Base-by-base conservation (phyloP, 148 eudicot species). In the Cornus kousa region DNA sequence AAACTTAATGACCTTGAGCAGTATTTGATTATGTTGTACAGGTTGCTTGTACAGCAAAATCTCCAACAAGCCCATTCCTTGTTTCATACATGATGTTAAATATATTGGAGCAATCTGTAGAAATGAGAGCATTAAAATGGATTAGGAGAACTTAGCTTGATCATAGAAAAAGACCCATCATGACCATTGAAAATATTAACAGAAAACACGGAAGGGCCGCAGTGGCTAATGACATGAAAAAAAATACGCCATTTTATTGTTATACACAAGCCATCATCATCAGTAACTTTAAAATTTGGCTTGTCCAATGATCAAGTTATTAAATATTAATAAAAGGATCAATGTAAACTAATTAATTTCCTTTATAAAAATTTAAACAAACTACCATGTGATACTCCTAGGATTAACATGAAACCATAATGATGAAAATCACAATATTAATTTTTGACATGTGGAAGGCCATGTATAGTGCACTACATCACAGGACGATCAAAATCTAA, bases 71-170 rank as follows among this genome's bases (percentile, higher is more conserved):
- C 90, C 92, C 83, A 92, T 80, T 79, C 99, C 99, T 68, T 92
- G 93, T 48, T 86, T 92, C 83, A 73, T 80, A 78, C 98, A 96
- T 66, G 99, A 93, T 79, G 90, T 79, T 91, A 96, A 85, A 77
- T 93, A 96, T 82, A 93, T 90, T 37, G 99, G 99, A 80, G 98
- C 98, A 82, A 94, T 91, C 99, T 96, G 87, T 67, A 77, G 78
- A n/a, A 73, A 40, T 46, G 73, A 68, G 60, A 77, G 66, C 66
- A n/a, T 57, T 24, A 19, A 53, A 53, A 62, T 62, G 23, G 66
- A 62, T 19, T 3, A n/a, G 19, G 59, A 53, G 66, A 62, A 62
- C 8, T 62, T 17, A 62, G 19, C 23, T 1, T 62, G 23, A 62
- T 62, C 7, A 17, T 24, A 17, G 66, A 19, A 62, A 7, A 62